Evolutionary conservation across 106 monocot genomes (phyloP).

Genomic region (Xerophyta viscosa): DNA sequence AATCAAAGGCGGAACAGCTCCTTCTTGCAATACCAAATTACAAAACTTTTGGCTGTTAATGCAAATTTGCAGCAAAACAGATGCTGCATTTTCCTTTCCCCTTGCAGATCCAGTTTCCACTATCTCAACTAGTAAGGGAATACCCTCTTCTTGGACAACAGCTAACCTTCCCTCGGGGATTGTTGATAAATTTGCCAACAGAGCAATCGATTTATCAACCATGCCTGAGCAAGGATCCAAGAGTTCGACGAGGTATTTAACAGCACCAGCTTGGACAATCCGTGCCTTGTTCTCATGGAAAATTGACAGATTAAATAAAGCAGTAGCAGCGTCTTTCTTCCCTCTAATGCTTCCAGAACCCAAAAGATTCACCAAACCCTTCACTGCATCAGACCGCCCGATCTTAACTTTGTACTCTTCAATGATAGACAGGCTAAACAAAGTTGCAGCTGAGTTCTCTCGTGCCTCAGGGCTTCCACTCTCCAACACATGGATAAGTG

Average conservation of each 20-base stretch:
- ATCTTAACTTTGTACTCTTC: conserved; percentile 70
- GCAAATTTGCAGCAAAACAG: conserved; percentile 62
- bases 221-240: conserved; percentile 52
- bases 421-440: conserved; percentile 65
- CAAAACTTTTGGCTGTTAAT: conserved; percentile 53
- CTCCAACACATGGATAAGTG: conserved; percentile 70
- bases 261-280: conserved; percentile 75
- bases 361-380: conserved; percentile 55
- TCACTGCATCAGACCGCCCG: conserved; percentile 56
- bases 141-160: conserved; percentile 50
- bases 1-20: conserved; percentile 74
- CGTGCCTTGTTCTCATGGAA: conserved; percentile 70
- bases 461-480: conserved; percentile 44
- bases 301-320: conserved; percentile 71
- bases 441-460: conserved; percentile 77
- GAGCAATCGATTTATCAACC: conserved; percentile 70
- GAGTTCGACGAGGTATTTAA: conserved; percentile 48
- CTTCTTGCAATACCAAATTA: conserved; percentile 70
- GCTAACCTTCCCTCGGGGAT: conserved; percentile 59
- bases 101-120: conserved; percentile 59
- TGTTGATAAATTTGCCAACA: conserved; percentile 66
- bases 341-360: conserved; percentile 56
- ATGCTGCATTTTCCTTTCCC: conserved; percentile 88
- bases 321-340: conserved; percentile 80
- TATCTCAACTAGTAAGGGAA: conserved; percentile 69